Conservation (phyloP, 306 rosid genomes). For the Cicer pinnatifidum region DNA sequence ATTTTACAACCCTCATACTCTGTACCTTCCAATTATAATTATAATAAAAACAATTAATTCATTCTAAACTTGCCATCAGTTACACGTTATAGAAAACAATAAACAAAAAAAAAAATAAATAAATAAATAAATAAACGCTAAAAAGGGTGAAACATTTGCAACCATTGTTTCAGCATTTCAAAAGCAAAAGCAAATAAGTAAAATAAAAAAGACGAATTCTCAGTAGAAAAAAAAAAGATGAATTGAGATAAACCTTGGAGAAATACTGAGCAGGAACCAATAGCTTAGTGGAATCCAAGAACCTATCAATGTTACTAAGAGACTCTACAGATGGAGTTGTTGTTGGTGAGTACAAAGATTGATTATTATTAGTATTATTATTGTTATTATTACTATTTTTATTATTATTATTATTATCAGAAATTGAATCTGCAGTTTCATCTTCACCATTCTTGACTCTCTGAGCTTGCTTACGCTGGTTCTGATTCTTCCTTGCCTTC, state of each 20-base stretch:
- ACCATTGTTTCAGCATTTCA: constrained; percentile 26
- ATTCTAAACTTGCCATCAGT: background rate
- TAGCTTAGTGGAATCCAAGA: constrained; percentile 72
- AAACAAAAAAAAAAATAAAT: background rate
- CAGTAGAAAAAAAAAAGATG: background rate
- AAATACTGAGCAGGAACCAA: constrained; percentile 75
- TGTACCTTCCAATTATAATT: background rate
- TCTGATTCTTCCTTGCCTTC: constrained; percentile 64
- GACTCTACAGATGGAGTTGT: constrained; percentile 46
- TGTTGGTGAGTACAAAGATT: constrained; percentile 34
- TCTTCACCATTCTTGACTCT: constrained; percentile 53
- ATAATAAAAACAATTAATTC: background rate
- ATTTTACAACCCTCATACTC: background rate
- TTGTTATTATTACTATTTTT: constrained; percentile 25
- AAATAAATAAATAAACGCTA: constrained; percentile 1
- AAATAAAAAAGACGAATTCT: no score
- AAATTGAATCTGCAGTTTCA: constrained; percentile 51
- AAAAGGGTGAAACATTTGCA: constrained; percentile 8
- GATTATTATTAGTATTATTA: constrained; percentile 35
- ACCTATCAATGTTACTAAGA: constrained; percentile 69
- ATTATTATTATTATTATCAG: constrained; percentile 33
- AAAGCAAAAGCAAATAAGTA: background rate
- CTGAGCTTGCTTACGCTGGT: constrained; percentile 61
- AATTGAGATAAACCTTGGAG: constrained; percentile 62
- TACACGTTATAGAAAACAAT: constrained; percentile 5